A percentile compares a stretch with the other conserved stretches of the same genome.
Conservation (phyloP, 202 grass and related monocot species). For the Musa balbisiana region DNA sequence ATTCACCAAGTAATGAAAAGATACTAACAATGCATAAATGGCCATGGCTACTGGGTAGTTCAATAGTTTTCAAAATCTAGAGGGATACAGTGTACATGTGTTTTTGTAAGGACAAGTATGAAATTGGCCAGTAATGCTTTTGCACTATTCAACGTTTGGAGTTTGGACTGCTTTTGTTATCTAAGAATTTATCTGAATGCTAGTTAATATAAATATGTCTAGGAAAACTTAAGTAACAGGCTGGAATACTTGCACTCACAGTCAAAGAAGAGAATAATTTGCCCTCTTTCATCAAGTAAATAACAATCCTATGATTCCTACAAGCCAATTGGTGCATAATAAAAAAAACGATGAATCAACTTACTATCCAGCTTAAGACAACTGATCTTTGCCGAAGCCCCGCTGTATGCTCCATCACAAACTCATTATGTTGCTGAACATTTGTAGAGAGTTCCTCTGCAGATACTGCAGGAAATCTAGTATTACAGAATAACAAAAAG, state of each 20-base stretch:
- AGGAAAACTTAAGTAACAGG: background rate
- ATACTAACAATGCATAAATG: background rate
- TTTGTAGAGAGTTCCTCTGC: background rate
- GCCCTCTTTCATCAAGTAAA: background rate
- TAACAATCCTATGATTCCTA: background rate
- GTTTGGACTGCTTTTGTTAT: background rate
- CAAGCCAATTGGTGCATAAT: background rate
- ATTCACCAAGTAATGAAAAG: background rate
- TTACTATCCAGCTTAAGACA: constrained; percentile 11
- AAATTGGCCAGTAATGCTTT: too few species aligned
- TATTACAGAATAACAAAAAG: background rate
- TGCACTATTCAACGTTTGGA: background rate
- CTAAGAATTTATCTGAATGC: background rate
- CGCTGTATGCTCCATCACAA: background rate
- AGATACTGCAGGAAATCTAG: background rate
- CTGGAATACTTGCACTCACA: background rate
- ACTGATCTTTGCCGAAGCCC: constrained; percentile 10
- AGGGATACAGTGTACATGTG: background rate
- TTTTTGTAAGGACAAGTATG: too few species aligned
- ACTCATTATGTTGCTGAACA: background rate
- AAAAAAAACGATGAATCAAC: constrained; percentile 1
- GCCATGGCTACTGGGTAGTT: background rate
- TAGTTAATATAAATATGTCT: background rate
- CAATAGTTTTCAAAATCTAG: background rate
- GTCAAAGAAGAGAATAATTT: background rate